Conservation (phyloP, 306 rosid genomes). For the Purshia tridentata region DNA sequence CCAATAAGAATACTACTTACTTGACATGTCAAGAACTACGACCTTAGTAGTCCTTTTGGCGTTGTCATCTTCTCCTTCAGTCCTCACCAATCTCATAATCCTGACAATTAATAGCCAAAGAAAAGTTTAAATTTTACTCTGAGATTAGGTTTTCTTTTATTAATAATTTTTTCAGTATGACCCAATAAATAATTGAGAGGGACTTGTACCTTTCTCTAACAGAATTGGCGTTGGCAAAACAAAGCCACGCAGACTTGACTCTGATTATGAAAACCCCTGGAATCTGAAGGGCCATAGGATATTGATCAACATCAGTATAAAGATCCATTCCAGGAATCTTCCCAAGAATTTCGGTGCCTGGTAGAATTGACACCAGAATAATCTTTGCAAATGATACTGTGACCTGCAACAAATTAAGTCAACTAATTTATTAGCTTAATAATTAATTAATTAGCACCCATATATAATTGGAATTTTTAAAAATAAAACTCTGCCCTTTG, state of each 20-base stretch:
- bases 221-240: constrained; percentile 80
- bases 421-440: neutral
- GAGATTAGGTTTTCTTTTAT: neutral
- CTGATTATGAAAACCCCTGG: constrained; percentile 59
- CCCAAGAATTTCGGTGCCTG: constrained; percentile 66
- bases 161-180: no score
- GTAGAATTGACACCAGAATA: constrained; percentile 51
- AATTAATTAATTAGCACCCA: no score
- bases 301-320: constrained; percentile 56
- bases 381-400: constrained; percentile 67
- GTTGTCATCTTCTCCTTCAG: constrained; percentile 34
- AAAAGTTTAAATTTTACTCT: neutral
- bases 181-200: no score
- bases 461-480: no score
- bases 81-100: constrained; percentile 46
- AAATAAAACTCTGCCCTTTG: no score
- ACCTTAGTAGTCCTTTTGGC: constrained; percentile 34
- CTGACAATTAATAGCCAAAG: constrained; percentile 19
- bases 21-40: constrained; percentile 59
- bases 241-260: constrained; percentile 61
- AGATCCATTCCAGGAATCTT: constrained; percentile 66
- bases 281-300: constrained; percentile 65
- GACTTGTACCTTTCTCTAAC: constrained; percentile 53
- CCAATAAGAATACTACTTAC: constrained; percentile 37
- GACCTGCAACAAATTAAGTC: constrained; percentile 43